Base-by-base conservation (phyloP, 495 filamentous ascomycete species). In the Penicillium chermesinum region DNA sequence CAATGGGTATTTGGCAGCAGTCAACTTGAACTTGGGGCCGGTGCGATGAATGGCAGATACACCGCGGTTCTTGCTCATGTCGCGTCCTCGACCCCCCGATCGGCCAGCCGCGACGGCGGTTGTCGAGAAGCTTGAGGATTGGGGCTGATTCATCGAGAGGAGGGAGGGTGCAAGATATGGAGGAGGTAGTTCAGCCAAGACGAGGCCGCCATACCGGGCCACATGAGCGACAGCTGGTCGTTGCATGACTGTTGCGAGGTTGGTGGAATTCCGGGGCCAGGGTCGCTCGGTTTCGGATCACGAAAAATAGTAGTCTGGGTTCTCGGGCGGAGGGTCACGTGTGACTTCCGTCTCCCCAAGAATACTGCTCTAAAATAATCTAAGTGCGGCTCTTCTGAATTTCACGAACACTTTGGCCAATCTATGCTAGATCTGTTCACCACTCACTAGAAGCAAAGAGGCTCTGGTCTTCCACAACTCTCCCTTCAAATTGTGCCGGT, bases 41-140 rank as follows among this genome's bases (percentile, higher is more conserved):
- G 85, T 90, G 16, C 84, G 76, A 46, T 86, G 83, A 45, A 94
- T 67, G 19, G 84, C 83, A 17, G 87, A 91, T 34, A 96, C 80
- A 4, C 89, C 93, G 40, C 93, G 89, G 35, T 50, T 53, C 53
- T 67, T 68, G 67, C 54, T 76, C 51, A 67, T 46, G 55, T 75
- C 72, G 49, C 68, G 66, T 41, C 66, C 67, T 50, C 25, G 25
- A 10, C 5, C 25, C n/a, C n/a, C n/a, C n/a, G n/a, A n/a, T 30
- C 52, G 61, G 39, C 58, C 61, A 34, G 58, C 64, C 43, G 63
- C 55, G 38, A 58, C 61, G 44, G 70, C 54, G 41, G 67, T 72
- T 38, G 70, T 67, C 27, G 72, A 75, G 67, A 75, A 75, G 65
- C 61, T 75, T 48, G 70, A 66, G 53, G 52, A 57, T 41, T 73